A percentile compares a stretch with the other conserved stretches of the same genome.
These are phyloP conservation scores for Penicillium verhagenii DNA, from an alignment of 495 filamentous ascomycete species.

Conservation along the genomic window DNA sequence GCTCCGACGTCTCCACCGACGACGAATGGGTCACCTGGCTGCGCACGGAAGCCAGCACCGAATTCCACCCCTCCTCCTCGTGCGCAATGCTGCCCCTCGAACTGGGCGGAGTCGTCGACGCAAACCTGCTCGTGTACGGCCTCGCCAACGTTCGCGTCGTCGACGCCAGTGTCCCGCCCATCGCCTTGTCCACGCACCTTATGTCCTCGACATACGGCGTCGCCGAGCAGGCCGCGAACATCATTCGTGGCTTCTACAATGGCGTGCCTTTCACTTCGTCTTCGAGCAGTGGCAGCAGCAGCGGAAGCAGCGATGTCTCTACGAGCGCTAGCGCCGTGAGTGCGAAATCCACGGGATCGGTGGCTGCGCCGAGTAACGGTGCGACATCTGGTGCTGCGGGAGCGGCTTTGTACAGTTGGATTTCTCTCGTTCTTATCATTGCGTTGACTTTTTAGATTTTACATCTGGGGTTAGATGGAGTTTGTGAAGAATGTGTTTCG, in stretches of 20 bases:
- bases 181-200: conserved; percentile 49
- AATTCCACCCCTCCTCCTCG: conserved; percentile 50
- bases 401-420: background rate
- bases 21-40: conserved; percentile 29
- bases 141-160: conserved; percentile 51
- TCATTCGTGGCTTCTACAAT: conserved; percentile 12
- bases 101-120: conserved; percentile 50
- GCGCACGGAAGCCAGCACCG: conserved; percentile 24
- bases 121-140: conserved; percentile 48
- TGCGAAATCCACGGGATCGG: background rate
- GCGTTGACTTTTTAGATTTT: background rate
- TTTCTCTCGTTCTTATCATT: background rate
- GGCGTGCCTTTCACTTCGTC: background rate
- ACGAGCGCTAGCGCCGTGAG: background rate
- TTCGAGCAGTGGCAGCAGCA: background rate
- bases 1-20: conserved; percentile 20
- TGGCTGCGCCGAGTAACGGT: background rate
- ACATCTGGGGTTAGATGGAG: background rate
- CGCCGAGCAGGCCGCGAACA: conserved; percentile 42
- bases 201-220: conserved; percentile 51
- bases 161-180: conserved; percentile 46
- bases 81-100: conserved; percentile 50
- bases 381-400: background rate
- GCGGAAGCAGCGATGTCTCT: background rate
- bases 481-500: background rate